phyloP scores from a whole-genome alignment of 257 asterid species.

The Solanum chiquidenum region DNA sequence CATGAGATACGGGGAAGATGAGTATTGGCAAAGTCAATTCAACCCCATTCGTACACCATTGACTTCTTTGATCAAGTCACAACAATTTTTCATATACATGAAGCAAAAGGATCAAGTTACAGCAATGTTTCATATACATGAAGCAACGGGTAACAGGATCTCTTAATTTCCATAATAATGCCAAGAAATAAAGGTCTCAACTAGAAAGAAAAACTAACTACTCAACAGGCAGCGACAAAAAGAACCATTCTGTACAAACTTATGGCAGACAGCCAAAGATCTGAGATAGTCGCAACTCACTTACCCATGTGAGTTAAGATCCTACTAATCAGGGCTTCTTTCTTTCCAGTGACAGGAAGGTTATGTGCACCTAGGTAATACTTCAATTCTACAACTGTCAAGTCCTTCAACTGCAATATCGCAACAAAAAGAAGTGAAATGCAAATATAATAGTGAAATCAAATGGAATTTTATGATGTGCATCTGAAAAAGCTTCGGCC shows the following conservation, averaged over 20 bases:
- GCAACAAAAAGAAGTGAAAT: background rate
- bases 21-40: background rate
- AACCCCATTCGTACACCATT: background rate
- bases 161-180: background rate
- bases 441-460: background rate
- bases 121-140: background rate
- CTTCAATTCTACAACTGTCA: constrained; percentile 71
- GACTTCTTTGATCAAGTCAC: background rate
- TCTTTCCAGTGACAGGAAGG: constrained; percentile 62
- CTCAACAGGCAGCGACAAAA: background rate
- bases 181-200: background rate
- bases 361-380: constrained; percentile 47
- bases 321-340: constrained; percentile 67
- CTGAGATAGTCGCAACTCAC: constrained; percentile 10
- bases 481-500: background rate
- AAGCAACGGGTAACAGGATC: background rate
- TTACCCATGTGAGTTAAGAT: constrained; percentile 82
- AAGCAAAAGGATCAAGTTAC: background rate
- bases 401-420: constrained; percentile 69
- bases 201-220: background rate
- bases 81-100: background rate
- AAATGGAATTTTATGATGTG: background rate
- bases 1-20: background rate
- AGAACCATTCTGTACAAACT: background rate
- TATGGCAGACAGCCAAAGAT: background rate